phyloP scores from a whole-genome alignment of 148 eudicot genomes.

The Mesembryanthemum crystallinum region DNA sequence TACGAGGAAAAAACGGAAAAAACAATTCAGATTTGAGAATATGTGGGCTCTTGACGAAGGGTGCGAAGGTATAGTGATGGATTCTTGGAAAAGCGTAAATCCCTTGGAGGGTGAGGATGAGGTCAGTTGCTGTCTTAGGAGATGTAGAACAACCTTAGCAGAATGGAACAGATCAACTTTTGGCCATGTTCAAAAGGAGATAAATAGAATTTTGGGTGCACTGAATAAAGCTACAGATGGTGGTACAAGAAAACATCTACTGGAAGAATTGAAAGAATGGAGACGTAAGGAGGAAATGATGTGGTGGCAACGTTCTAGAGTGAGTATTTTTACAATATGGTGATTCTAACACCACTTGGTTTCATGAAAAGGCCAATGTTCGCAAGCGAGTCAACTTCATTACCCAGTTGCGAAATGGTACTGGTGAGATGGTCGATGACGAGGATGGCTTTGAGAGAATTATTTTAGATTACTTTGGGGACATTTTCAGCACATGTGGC shows the following conservation, averaged over 20 bases:
- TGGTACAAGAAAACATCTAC: no score
- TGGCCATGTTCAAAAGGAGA: not conserved
- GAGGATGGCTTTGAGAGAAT: not conserved
- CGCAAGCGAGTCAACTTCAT: not conserved
- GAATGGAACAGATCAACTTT: not conserved
- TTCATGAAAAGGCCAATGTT: not conserved
- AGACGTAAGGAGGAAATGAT: not conserved
- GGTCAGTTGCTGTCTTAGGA: not conserved
- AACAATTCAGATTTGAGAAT: not conserved
- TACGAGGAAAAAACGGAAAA: not conserved
- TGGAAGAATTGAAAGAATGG: no score
- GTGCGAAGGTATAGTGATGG: not conserved
- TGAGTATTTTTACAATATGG: not conserved
- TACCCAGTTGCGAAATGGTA: not conserved
- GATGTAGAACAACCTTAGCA: no score
- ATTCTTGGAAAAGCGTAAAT: not conserved
- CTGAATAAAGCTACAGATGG: no score
- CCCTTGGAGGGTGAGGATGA: not conserved
- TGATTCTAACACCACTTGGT: not conserved
- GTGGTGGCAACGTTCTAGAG: not conserved
- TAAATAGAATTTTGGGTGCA: no score
- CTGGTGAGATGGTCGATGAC: not conserved
- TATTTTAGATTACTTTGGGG: not conserved
- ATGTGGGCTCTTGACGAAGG: not conserved
- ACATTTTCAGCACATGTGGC: not conserved